A percentile compares a stretch with the other conserved stretches of the same genome.
Conservation (phyloP, 768 basidiomycete genomes). For the Kwoniella europaea region DNA sequence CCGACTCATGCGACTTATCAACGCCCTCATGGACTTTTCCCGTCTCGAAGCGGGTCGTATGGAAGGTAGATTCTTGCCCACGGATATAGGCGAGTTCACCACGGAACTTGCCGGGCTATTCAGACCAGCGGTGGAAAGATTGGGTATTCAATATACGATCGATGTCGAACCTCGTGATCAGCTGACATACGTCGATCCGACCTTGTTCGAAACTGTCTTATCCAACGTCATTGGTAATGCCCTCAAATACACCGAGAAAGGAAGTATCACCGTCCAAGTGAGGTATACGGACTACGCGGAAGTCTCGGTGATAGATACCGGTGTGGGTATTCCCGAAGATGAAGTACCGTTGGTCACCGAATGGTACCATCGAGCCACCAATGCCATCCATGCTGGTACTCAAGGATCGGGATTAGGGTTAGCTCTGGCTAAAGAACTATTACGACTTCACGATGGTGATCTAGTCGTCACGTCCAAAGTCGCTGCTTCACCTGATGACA, state of each 20-base stretch:
- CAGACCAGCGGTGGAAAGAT: conserved; percentile 57
- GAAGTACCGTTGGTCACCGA: conserved; percentile 54
- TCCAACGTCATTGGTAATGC: conserved; percentile 47
- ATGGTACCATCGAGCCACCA: conserved; percentile 59
- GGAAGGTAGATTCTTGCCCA: conserved; percentile 48
- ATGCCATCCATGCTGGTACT: conserved; percentile 51
- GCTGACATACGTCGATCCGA: conserved; percentile 44
- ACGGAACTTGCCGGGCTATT: conserved; percentile 58
- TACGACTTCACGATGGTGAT: conserved; percentile 59
- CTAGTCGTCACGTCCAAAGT: conserved; percentile 50
- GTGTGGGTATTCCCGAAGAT: conserved; percentile 58
- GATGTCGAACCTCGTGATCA: conserved; percentile 30
- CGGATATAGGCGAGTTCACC: conserved; percentile 54
- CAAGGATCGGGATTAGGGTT: conserved; percentile 60
- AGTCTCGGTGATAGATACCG: conserved; percentile 59
- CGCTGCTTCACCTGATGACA: conserved; percentile 39
- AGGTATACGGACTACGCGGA: conserved; percentile 47
- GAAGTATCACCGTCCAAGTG: conserved; percentile 56
- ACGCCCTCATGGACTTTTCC: conserved; percentile 60
- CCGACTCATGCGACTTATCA: conserved; percentile 58
- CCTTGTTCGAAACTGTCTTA: conserved; percentile 46
- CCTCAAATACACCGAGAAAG: conserved; percentile 57
- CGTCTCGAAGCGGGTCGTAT: conserved; percentile 58
- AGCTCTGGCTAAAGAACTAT: conserved; percentile 55
- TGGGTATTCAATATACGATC: conserved; percentile 33